Evolutionary conservation across 208 protist genomes (phyloP), one percentile per base, ranked within the genome.

Genomic region (Polymyxa betae): DNA sequence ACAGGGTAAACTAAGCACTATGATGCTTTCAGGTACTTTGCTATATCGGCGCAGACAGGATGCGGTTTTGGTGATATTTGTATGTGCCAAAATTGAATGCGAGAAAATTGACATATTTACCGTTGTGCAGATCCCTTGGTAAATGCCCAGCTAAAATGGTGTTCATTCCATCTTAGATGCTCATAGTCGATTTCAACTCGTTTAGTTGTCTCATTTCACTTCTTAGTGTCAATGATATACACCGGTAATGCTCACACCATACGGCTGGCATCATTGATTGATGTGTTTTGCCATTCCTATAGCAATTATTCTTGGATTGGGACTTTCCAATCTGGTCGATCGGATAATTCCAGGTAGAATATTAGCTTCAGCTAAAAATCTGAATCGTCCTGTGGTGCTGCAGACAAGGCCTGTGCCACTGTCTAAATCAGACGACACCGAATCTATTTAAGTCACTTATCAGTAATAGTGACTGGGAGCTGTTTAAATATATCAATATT

Each of bases 11-110:
- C 49, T 29, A 5, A 60, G 49, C 49, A 29, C 24, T 60, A 5
- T 5, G 12, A 60, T 60, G 49, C 49, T 40, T 35, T 82, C n/a
- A 43, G 72, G 72, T 82, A 82, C n/a, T 82, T 82, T 35, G 72
- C 72, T 5, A 35, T 82, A 20, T 82, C 72, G n/a, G 72, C 72
- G 40, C 72, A 82, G 35, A 82, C 72, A 20, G 72, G 72, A 5
- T 82, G 72, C 72, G 72, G 72, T 38, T 82, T 82, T n/a, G 72
- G 72, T 35, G 72, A 82, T n/a, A 82, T 82, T 20, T 82, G n/a
- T 60, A 60, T 60, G 49, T 82, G 35, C 16, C 5, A 82, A 35
- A 82, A n/a, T 5, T 45, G 5, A 43, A 5, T 5, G n/a, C n/a
- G n/a, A n/a, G n/a, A n/a, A n/a, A n/a, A n/a, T n/a, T n/a, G n/a